Evolutionary conservation across 2,329 filamentous ascomycete species (phyloP).

Genomic region (Fusarium odoratissimum): DNA sequence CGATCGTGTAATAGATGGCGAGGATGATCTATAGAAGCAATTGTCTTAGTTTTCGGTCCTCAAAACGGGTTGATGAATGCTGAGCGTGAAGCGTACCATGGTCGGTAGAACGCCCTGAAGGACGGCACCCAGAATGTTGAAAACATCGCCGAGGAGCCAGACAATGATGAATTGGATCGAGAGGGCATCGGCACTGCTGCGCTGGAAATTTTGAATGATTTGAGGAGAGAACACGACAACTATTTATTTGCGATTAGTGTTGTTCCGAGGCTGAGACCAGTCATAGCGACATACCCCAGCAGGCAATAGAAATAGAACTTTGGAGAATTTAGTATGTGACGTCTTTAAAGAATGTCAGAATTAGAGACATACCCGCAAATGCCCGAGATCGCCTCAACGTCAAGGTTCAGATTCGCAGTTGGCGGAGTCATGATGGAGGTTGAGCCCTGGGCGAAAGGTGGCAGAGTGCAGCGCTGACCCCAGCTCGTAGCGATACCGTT

Average conservation of each 20-base stretch:
- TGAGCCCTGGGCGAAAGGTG: slow-evolving; percentile 32
- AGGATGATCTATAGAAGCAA: slow-evolving; percentile 73
- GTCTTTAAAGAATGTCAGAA: not conserved
- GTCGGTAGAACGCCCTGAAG: slow-evolving; percentile 92
- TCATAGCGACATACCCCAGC: slow-evolving; percentile 69
- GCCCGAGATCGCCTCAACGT: slow-evolving; percentile 90
- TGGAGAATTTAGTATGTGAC: slow-evolving; percentile 18
- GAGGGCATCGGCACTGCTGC: slow-evolving; percentile 85
- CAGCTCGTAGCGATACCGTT: slow-evolving; percentile 16
- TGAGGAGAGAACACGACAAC: slow-evolving; percentile 98
- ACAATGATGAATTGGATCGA: slow-evolving; percentile 92
- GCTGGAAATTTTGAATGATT: slow-evolving; percentile 93
- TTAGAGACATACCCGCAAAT: slow-evolving; percentile 79
- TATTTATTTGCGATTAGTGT: slow-evolving; percentile 44
- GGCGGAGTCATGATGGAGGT: slow-evolving; percentile 62
- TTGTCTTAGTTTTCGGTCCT: slow-evolving; percentile 19
- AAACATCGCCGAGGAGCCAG: slow-evolving; percentile 94
- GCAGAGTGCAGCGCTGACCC: slow-evolving; percentile 23
- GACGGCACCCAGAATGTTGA: slow-evolving; percentile 94
- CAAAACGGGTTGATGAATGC: not conserved
- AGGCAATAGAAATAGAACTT: slow-evolving; percentile 94
- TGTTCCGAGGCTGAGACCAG: slow-evolving; percentile 3
- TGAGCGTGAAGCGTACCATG: slow-evolving; percentile 68
- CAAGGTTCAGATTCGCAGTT: slow-evolving; percentile 72
- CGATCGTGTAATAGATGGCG: slow-evolving; percentile 93